phyloP scores from a whole-genome alignment of 179 eudicot genomes.

The Patellifolia procumbens region DNA sequence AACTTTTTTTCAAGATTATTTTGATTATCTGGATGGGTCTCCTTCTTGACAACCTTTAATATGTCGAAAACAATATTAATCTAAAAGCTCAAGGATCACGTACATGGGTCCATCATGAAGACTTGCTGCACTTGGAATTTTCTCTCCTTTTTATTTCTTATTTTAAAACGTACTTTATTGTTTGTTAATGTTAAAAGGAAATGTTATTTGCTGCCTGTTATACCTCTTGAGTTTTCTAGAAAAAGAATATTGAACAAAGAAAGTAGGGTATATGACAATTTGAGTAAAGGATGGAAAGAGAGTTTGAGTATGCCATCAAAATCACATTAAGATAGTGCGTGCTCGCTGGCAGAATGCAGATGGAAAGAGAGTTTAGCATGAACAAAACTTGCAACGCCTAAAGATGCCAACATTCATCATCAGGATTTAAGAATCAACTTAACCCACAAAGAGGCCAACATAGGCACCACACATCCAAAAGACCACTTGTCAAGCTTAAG shows the following conservation, averaged over 20 bases:
- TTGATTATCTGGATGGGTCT: neutral
- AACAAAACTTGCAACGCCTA: no score
- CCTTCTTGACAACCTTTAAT: neutral
- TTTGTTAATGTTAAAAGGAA: neutral
- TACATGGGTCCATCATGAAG: neutral
- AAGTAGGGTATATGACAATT: neutral
- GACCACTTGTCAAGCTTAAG: no score
- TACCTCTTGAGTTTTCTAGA: no score
- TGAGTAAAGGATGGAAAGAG: no score
- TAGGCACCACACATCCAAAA: no score
- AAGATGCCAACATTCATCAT: no score
- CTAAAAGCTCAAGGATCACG: neutral
- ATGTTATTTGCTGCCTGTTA: neutral
- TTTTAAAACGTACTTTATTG: neutral
- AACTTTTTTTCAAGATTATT: conserved; percentile 10
- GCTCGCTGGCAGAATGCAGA: no score
- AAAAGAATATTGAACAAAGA: neutral
- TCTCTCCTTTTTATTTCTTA: neutral
- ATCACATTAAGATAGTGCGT: no score
- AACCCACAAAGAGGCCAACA: no score
- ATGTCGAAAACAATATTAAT: neutral
- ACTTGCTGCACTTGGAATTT: neutral
- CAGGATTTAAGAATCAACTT: no score
- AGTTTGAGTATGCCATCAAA: no score
- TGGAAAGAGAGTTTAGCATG: no score